Percentiles rank a stretch among this genome's conserved stretches.
phyloP scores from a whole-genome alignment of 2,329 filamentous ascomycete genomes.

The Mycosphaerella sp. region DNA sequence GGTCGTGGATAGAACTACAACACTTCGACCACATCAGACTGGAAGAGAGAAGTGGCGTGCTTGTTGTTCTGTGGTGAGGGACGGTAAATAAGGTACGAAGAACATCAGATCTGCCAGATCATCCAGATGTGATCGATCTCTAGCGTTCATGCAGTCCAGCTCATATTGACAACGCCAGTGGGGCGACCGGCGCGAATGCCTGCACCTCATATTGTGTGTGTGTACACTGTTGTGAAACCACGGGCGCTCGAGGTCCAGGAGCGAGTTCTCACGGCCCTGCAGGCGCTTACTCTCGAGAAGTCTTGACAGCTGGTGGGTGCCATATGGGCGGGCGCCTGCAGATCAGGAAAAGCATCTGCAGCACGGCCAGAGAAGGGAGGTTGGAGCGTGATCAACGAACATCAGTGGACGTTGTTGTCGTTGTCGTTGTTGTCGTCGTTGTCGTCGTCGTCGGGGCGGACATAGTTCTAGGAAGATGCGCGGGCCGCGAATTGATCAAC shows the following conservation, averaged over 20 bases:
- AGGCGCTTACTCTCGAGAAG: conserved; percentile 3
- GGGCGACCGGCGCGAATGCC: neutral
- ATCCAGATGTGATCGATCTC: neutral
- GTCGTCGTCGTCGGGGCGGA: neutral
- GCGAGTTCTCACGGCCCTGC: conserved; percentile 5
- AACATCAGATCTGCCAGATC: neutral
- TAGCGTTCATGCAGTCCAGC: neutral
- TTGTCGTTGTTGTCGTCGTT: neutral
- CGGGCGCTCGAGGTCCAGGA: neutral
- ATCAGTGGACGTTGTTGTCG: no score
- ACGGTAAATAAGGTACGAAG: no score
- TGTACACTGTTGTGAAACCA: neutral
- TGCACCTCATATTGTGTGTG: no score
- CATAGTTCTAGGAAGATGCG: no score
- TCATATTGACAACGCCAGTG: neutral
- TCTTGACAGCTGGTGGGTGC: conserved; percentile 1
- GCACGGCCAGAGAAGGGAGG: neutral
- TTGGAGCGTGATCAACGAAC: neutral
- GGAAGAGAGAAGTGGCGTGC: no score
- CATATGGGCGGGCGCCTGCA: neutral
- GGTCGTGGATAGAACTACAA: no score
- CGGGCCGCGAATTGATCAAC: neutral
- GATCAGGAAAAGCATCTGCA: neutral
- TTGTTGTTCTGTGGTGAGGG: no score
- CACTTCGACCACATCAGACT: no score